Percentiles rank a stretch among this genome's conserved stretches.
phyloP scores from a whole-genome alignment of 2,329 filamentous ascomycete species.

The Trichoderma asperellum region DNA sequence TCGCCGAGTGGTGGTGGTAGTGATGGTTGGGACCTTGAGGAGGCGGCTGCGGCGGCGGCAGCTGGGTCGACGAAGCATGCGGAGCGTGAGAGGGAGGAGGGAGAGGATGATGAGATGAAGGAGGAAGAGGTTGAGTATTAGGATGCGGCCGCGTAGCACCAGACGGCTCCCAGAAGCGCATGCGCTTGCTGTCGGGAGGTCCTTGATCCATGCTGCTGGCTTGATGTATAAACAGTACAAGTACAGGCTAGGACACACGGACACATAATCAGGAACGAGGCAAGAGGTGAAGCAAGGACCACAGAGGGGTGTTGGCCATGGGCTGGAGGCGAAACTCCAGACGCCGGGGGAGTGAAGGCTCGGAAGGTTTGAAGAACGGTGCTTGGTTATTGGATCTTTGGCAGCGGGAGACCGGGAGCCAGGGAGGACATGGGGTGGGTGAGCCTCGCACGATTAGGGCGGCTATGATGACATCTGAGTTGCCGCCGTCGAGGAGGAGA shows the following conservation, averaged over 20 bases:
- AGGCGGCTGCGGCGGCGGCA: constrained; percentile 38
- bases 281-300: constrained; percentile 45
- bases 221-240: constrained; percentile 42
- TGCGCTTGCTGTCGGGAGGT: constrained; percentile 63
- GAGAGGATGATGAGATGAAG: constrained; percentile 32
- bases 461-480: constrained; percentile 30
- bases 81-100: constrained; percentile 36
- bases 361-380: constrained; percentile 23
- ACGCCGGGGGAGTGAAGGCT: constrained; percentile 30
- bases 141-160: constrained; percentile 55
- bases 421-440: constrained; percentile 30
- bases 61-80: constrained; percentile 24
- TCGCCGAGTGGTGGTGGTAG: constrained; percentile 41
- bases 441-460: constrained; percentile 28
- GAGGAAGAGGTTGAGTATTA: constrained; percentile 39
- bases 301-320: constrained; percentile 43
- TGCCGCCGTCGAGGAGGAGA: constrained; percentile 21
- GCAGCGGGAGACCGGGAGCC: constrained; percentile 27
- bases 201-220: constrained; percentile 64
- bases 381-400: constrained; percentile 26
- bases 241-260: constrained; percentile 36
- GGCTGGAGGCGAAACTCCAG: constrained; percentile 33
- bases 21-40: constrained; percentile 34
- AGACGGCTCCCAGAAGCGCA: constrained; percentile 57
- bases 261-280: constrained; percentile 45